phyloP scores from a whole-genome alignment of 441 rosid species.

The Pelargonium myrrhifolium region DNA sequence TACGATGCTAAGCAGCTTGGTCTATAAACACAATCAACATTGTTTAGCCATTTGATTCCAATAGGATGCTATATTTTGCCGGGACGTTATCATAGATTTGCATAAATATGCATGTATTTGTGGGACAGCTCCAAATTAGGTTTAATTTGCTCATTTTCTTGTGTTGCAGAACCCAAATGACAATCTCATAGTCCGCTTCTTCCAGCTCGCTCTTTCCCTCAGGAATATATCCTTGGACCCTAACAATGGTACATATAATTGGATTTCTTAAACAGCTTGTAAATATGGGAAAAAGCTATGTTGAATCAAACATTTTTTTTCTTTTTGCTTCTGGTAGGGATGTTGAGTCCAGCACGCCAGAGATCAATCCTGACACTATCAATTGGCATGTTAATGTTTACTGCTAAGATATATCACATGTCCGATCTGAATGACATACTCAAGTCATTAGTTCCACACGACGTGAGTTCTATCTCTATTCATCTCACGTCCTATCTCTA shows the following conservation, averaged over 20 bases:
- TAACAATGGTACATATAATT: conserved; percentile 43
- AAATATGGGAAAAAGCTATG: conserved; percentile 8
- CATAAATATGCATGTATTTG: neutral
- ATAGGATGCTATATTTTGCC: no score
- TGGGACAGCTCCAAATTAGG: neutral
- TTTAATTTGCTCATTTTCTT: conserved; percentile 7
- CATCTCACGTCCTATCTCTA: no score
- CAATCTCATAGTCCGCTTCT: conserved; percentile 53
- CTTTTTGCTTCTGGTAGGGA: conserved; percentile 33
- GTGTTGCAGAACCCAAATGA: conserved; percentile 57
- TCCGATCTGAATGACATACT: conserved; percentile 46
- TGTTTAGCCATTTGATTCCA: no score
- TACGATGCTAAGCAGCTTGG: no score
- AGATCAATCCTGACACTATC: conserved; percentile 60
- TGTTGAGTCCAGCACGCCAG: conserved; percentile 50
- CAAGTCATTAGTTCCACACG: conserved; percentile 41
- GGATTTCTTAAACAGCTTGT: conserved; percentile 15
- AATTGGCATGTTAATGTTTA: conserved; percentile 67
- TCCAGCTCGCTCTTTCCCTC: conserved; percentile 80
- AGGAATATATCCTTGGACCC: conserved; percentile 48
- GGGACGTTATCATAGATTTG: no score
- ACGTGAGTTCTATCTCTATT: conserved; percentile 46
- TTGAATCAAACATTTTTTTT: conserved; percentile 12
- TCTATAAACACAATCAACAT: no score
- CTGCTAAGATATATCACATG: conserved; percentile 65